Evolutionary conservation across 1,284 basidiomycete genomes (phyloP).

Genomic region (Tylopilus sp.): DNA sequence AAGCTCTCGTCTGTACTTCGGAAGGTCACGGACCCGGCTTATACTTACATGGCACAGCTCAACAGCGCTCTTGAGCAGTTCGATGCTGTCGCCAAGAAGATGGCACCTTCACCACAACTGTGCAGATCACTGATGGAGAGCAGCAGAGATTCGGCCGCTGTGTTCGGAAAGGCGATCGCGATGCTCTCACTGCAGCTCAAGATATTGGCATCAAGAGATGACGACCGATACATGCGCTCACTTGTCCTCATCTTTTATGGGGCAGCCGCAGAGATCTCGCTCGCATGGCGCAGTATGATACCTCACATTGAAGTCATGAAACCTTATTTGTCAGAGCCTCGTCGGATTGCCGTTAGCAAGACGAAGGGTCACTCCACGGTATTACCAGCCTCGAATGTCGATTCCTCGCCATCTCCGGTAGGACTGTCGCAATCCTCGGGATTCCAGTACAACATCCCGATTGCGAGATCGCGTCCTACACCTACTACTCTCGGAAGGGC

Average conservation of each 20-base stretch:
- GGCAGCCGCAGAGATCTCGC: conserved; percentile 84
- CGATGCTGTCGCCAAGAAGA: conserved; percentile 77
- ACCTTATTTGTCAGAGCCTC: conserved; percentile 55
- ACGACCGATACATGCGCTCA: conserved; percentile 86
- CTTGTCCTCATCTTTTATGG: conserved; percentile 89
- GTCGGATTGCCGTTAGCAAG: conserved; percentile 35
- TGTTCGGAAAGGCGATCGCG: conserved; percentile 85
- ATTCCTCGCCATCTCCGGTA: conserved; percentile 21
- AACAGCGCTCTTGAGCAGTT: conserved; percentile 92
- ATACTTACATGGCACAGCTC: conserved; percentile 77
- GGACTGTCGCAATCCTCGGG: conserved; percentile 25
- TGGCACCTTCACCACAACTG: conserved; percentile 66
- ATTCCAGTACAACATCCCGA: conserved; percentile 30
- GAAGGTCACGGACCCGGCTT: conserved; percentile 85
- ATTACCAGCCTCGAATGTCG: conserved; percentile 13
- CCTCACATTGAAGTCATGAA: conserved; percentile 74
- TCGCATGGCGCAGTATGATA: conserved; percentile 81
- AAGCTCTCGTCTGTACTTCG: conserved; percentile 79
- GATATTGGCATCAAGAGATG: conserved; percentile 72
- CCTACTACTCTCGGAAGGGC: conserved; percentile 30
- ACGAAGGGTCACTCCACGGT: conserved; percentile 21
- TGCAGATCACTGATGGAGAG: conserved; percentile 82
- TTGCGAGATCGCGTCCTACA: conserved; percentile 42
- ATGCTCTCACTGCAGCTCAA: conserved; percentile 83
- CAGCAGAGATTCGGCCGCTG: conserved; percentile 82